Evolutionary conservation across 2,329 filamentous ascomycete species (phyloP).

Genomic region (Beauveria sp.): DNA sequence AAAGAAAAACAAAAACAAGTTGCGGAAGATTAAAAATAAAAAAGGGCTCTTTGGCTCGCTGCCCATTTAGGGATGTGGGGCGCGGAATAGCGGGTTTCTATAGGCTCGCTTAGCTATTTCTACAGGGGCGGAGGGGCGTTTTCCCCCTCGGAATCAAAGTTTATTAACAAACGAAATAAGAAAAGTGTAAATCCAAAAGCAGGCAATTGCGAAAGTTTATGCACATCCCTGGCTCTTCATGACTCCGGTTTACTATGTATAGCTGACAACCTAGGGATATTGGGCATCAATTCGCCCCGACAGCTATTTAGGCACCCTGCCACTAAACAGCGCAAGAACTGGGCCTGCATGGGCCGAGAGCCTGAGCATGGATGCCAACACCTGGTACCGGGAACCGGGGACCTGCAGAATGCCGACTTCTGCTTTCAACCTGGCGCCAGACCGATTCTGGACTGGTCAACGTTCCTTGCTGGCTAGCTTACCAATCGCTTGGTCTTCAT

Average conservation of each 20-base stretch:
- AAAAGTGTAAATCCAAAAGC: not conserved
- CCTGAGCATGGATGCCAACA: no score
- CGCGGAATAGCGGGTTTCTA: not conserved
- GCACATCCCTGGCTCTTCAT: not conserved
- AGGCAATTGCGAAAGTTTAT: not conserved
- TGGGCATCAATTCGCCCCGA: no score
- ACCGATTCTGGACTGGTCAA: not conserved
- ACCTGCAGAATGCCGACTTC: no score
- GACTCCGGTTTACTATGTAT: not conserved
- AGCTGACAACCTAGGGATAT: no score
- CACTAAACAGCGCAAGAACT: no score
- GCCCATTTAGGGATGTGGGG: constrained; percentile 10
- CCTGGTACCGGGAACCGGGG: no score
- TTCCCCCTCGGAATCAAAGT: not conserved
- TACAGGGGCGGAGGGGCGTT: not conserved
- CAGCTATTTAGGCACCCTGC: no score
- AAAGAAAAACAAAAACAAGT: not conserved
- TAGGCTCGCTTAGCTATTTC: constrained; percentile 4
- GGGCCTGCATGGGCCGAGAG: no score
- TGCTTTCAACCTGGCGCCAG: not conserved
- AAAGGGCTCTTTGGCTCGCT: not conserved
- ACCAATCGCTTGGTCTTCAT: not conserved
- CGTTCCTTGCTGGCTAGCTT: not conserved
- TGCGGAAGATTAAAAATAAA: not conserved
- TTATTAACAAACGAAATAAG: not conserved